A percentile compares a stretch with the other conserved stretches of the same genome.
These are phyloP conservation scores for Heliocybe sulcata DNA, from an alignment of 1,284 basidiomycete species.

Conservation along the genomic window DNA sequence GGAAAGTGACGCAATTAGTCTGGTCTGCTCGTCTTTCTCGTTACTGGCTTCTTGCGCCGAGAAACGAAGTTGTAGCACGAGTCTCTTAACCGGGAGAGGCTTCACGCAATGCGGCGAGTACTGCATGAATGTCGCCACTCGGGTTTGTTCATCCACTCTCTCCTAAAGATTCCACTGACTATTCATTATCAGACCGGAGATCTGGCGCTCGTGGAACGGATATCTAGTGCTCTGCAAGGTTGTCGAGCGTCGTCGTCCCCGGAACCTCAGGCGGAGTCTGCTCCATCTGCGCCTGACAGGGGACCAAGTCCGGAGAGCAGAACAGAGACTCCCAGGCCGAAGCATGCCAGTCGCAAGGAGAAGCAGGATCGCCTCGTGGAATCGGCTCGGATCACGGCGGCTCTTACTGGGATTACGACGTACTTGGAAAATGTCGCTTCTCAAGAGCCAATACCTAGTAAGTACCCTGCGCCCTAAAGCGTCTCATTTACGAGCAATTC, in stretches of 20 bases:
- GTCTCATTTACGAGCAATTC: not conserved
- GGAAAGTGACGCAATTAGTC: slow-evolving; percentile 26
- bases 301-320: slow-evolving; percentile 32
- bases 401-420: slow-evolving; percentile 35
- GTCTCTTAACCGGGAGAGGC: slow-evolving; percentile 38
- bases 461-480: not conserved
- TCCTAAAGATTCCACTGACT: not conserved
- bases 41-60: slow-evolving; percentile 30
- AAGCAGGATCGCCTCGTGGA: slow-evolving; percentile 19
- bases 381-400: slow-evolving; percentile 30
- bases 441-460: not conserved
- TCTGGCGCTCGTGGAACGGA: not conserved
- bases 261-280: not conserved
- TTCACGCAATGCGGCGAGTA: slow-evolving; percentile 62
- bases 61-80: slow-evolving; percentile 23
- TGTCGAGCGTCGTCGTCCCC: not conserved
- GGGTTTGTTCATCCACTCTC: slow-evolving; percentile 21
- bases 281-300: not conserved
- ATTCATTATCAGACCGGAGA: slow-evolving; percentile 2
- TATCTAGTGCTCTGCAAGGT: not conserved
- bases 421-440: slow-evolving; percentile 21
- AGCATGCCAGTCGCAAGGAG: not conserved
- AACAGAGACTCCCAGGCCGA: slow-evolving; percentile 25
- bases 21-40: slow-evolving; percentile 33
- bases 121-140: slow-evolving; percentile 47